phyloP scores from a whole-genome alignment of 177 flowering plant species.

The Vitis hybrid region DNA sequence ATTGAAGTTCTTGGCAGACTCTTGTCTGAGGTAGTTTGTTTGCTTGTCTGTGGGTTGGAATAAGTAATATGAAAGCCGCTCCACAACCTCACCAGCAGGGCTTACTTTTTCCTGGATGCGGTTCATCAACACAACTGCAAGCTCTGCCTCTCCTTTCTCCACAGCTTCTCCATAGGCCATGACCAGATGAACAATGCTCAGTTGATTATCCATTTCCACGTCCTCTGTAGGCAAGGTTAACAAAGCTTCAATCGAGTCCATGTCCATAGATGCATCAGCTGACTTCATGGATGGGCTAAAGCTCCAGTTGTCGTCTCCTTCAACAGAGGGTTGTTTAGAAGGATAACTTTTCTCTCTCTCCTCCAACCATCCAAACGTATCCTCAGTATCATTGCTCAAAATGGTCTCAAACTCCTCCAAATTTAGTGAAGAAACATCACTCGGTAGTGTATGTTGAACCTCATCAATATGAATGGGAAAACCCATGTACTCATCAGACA shows the following conservation, averaged over 20 bases:
- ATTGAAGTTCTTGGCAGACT: constrained; percentile 43
- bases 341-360: background rate
- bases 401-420: background rate
- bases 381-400: background rate
- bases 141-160: constrained; percentile 15
- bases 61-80: constrained; percentile 39
- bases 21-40: constrained; percentile 37
- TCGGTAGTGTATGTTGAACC: background rate
- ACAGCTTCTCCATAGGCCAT: constrained; percentile 41
- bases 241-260: background rate
- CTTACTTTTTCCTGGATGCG: constrained; percentile 40
- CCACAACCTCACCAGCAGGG: constrained; percentile 40
- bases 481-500: background rate
- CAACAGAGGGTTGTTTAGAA: background rate
- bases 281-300: background rate
- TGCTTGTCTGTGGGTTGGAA: constrained; percentile 28
- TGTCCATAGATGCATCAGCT: background rate
- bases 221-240: constrained; percentile 11
- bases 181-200: constrained; percentile 28
- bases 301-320: constrained; percentile 2
- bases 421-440: background rate
- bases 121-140: constrained; percentile 27
- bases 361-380: background rate
- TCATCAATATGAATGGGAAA: constrained; percentile 5
- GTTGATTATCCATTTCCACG: constrained; percentile 19